phyloP scores from a whole-genome alignment of 139 green algal species.

The Picochlorum sp. region DNA sequence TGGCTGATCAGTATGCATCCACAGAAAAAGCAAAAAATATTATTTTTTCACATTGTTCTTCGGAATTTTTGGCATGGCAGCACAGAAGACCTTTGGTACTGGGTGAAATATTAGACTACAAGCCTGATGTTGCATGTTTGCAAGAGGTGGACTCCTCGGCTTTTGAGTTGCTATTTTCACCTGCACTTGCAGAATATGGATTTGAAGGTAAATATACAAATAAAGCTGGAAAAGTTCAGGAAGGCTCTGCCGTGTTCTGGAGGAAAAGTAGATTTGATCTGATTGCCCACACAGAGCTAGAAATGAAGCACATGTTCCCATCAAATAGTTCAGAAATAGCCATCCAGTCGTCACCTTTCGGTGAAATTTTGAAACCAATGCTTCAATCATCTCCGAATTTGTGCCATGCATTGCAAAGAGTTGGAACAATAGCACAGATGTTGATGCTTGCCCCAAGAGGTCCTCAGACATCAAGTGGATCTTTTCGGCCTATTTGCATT shows the following conservation, averaged over 20 bases:
- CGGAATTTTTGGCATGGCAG: constrained; percentile 47
- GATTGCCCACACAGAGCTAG: constrained; percentile 27
- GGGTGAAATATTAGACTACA: constrained; percentile 61
- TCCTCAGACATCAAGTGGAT: background rate
- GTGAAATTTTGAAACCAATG: constrained; percentile 45
- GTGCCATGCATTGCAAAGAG: constrained; percentile 50
- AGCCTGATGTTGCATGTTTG: constrained; percentile 52
- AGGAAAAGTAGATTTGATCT: constrained; percentile 22
- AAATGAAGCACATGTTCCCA: constrained; percentile 33
- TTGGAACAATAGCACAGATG: constrained; percentile 70
- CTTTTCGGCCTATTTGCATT: constrained; percentile 33
- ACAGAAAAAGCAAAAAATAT: constrained; percentile 51
- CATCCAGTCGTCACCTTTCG: background rate
- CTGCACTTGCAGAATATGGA: constrained; percentile 19
- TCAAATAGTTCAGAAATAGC: constrained; percentile 12
- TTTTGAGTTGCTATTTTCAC: constrained; percentile 28
- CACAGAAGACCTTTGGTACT: constrained; percentile 71
- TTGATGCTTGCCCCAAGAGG: constrained; percentile 25
- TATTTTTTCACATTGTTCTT: constrained; percentile 59
- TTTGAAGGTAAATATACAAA: constrained; percentile 63
- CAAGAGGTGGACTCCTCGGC: constrained; percentile 79
- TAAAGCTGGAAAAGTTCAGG: constrained; percentile 57
- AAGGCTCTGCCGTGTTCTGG: constrained; percentile 61
- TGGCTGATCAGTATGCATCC: constrained; percentile 82
- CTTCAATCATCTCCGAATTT: constrained; percentile 49